Base-by-base conservation (phyloP, 176 grass and related monocot species). In the Cymbopogon citratus region DNA sequence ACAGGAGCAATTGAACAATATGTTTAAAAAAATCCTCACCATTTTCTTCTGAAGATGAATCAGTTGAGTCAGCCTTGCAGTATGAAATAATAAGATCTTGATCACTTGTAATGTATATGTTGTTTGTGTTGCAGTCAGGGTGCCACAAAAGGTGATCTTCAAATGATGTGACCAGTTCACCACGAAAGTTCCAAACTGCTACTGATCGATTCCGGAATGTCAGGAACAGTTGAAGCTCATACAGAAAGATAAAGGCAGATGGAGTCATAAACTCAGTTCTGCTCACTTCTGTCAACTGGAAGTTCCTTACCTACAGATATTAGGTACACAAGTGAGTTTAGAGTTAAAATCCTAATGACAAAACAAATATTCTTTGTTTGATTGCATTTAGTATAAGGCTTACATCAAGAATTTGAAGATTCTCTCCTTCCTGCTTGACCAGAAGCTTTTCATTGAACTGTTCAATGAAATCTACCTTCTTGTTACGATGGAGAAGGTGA, bases 361-460 rank as follows among this genome's bases (percentile, higher is more conserved):
- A 66, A 78, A 62, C 9, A 63, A 54, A 44, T 52, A 66, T 21
- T 18, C 1, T 77, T 78, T 36, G 7, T 38, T 49, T 62, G 18
- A 76, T 41, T 81, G 38, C 7, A 35, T 40, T 40, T 39, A 45
- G 6, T 33, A 54, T 27, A 76, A 73, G 31, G 33, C 63, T 75
- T 91, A 97, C 94, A 91, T 97, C 94, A 69, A 97, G 94, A 83
- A 97, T 97, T 91, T 97, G 94, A 78, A 97, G 94, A 74, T 97
- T 97, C 69, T 97, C 94, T 60, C 88, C 86, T 76, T 97, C 94
- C 80, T 97, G 94, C 79, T 97, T 97, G 64, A 97, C 94, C 51
- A 97, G 81, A 86, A 97, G 94, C 57, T 97, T 97, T 71, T 97
- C 94, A 76, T 97, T 97, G 74, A 97, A 97, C 66, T 97, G 94